Evolutionary conservation across 768 basidiomycete genomes (phyloP), one percentile per base, ranked within the genome.

Genomic region (Lactarius vividus): DNA sequence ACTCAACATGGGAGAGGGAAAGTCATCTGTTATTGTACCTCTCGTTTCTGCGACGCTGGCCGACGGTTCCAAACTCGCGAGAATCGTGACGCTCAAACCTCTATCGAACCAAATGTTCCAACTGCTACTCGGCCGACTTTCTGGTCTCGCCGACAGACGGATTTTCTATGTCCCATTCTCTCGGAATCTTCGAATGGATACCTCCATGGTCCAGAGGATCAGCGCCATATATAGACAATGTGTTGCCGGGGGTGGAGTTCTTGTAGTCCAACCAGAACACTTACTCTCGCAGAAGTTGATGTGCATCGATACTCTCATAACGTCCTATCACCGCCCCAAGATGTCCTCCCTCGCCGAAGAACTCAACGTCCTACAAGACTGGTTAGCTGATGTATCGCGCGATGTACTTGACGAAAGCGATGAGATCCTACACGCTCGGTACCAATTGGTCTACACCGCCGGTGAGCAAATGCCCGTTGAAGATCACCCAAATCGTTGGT

Each of bases 1-100:
- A 46, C 78, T 85, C 23, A 83, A 85, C 54, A 85, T 85, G 84
- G 85, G 85, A 1, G 84, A 85, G 63, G 84, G 84, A 5, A 84
- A 85, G 65, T 78, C 81, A 7, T 75, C 77, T 10, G 81, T 83
- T 2, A 85, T 85, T n/a, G 77, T 84, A 3, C 85, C 84, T 0
- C 71, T 84, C 26, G 73, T 77, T 1, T 74, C 77, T 0, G 66
- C 76, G 5, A 68, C 71, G 1, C 74, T 85, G 4, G 79, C 84
- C 0, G 75, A 84, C 66, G 78, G 81, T 0, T 18, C 74, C 0
- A 77, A 73, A 26, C 74, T 85, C 1, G 80, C 79, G 42, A 78
- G 84, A 8, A 77, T 86, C 39, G 73, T 86, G 9, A 79, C 82
- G 28, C 75, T 83, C 18, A 84, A 83, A 61, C 72, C 82, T 0